Base-by-base conservation (phyloP, 2,329 filamentous ascomycete genomes). In the Zymoseptoria crescenta region DNA sequence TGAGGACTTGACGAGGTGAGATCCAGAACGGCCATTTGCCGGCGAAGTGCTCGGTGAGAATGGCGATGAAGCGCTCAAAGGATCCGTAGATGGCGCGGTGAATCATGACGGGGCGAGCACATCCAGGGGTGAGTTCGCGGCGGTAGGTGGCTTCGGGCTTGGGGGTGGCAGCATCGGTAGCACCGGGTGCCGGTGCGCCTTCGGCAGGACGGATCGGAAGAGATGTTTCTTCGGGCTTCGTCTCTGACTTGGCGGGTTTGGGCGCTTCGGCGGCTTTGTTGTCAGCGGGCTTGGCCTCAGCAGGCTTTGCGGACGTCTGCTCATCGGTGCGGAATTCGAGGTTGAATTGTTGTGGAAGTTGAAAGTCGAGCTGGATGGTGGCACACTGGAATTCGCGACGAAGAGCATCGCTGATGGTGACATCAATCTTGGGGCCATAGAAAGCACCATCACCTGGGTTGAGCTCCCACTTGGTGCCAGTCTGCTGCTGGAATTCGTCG, bases 341-440 rank as follows among this genome's bases (percentile, higher is more conserved):
- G 70, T 89, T 88, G 76, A 96, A 96, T 74, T 91, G 91, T 68
- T 87, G 80, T 1, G 88, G 87, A 20, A 89, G 83, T 72, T 96
- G 88, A 79, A 95, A 96, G 73, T 96, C 91, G 57, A 96, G 84
- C 77, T 97, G 93, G 67, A 97, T 96, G 10, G 93, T 97, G 67
- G 93, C 91, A 70, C 90, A 95, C 75, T 96, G 89, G 79, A 86
- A 89, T 61, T 92, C 89, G 73, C 92, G 84, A 75, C 86, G 85
- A 66, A 96, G 80, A 52, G 90, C 90, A 75, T 96, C 93, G 55
- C 86, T 87, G 70, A 99, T 92, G 62, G 90, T 95, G 71, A 99
- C 94, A 69, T 99, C 94, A 68, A 97, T 96, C 83, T 99, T 99
- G 55, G 94, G 94, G 1, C 94, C 94, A 74, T 99, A 99, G 78